Evolutionary conservation across 371 early-diverging fungal species (phyloP).

Genomic region (Apophysomyces elegans): DNA sequence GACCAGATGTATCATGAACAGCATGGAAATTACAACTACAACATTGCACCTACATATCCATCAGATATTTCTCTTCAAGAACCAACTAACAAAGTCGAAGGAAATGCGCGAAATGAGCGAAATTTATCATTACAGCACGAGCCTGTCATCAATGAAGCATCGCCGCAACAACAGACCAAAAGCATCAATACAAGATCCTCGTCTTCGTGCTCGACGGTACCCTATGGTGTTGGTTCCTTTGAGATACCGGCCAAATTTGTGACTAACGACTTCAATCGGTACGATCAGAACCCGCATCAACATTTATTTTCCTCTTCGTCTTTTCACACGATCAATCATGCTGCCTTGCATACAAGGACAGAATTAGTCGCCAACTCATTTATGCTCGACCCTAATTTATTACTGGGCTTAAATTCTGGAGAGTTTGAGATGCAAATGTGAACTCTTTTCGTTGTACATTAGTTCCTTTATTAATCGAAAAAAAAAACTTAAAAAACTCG

Average conservation of each 20-base stretch:
- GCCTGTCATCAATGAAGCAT: background rate
- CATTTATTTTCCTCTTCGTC: slow-evolving; percentile 35
- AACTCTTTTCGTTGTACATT: background rate
- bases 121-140: background rate
- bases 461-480: background rate
- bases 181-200: background rate
- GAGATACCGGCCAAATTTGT: background rate
- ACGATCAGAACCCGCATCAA: slow-evolving; percentile 32
- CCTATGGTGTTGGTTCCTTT: slow-evolving; percentile 14
- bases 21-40: background rate
- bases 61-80: background rate
- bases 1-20: background rate
- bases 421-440: slow-evolving; percentile 38
- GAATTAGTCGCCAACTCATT: slow-evolving; percentile 30
- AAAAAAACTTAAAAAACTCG: no score
- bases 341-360: slow-evolving; percentile 24
- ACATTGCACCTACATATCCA: background rate
- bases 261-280: background rate
- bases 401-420: slow-evolving; percentile 33
- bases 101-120: background rate
- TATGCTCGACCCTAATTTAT: slow-evolving; percentile 29
- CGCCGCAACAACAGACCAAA: background rate
- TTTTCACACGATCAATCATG: slow-evolving; percentile 32
- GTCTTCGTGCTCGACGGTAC: background rate
- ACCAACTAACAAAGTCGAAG: background rate